Percentiles rank a stretch among this genome's conserved stretches.
Evolutionary conservation across 805 yeast species (phyloP).

Genomic region (Yarrowia sp.): DNA sequence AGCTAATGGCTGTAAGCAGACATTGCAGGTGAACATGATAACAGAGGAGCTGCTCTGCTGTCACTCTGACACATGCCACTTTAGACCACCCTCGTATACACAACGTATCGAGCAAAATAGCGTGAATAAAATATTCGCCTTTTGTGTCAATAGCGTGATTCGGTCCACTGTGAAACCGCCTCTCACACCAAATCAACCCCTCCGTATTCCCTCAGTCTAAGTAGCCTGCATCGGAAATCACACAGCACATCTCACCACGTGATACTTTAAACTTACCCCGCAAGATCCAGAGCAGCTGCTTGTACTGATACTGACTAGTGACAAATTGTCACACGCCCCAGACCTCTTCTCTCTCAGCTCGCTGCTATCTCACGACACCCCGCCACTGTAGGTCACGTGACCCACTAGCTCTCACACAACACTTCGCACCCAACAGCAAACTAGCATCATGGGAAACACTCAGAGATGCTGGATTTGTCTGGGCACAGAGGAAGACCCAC

Average conservation of each 20-base stretch:
- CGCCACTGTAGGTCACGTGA: background rate
- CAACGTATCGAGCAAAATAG: no score
- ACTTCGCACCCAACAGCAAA: background rate
- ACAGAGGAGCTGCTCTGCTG: no score
- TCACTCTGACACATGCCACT: no score
- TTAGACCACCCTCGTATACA: no score
- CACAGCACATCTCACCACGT: background rate
- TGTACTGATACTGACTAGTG: background rate
- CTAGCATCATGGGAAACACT: background rate
- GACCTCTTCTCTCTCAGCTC: background rate
- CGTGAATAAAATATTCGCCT: no score
- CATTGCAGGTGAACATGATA: background rate
- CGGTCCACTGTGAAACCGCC: no score
- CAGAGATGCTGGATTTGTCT: slow-evolving; percentile 43
- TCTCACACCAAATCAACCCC: no score
- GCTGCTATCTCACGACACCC: background rate
- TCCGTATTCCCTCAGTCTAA: background rate
- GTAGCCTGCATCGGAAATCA: background rate
- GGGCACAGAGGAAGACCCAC: slow-evolving; percentile 39
- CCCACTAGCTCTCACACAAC: background rate
- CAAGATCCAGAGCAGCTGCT: background rate
- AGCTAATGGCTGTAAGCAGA: no score
- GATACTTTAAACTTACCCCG: slow-evolving; percentile 24
- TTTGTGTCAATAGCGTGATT: no score
- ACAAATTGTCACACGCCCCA: background rate